Conservation (phyloP, 1,284 basidiomycete genomes). For the Prillingera fragicola region DNA sequence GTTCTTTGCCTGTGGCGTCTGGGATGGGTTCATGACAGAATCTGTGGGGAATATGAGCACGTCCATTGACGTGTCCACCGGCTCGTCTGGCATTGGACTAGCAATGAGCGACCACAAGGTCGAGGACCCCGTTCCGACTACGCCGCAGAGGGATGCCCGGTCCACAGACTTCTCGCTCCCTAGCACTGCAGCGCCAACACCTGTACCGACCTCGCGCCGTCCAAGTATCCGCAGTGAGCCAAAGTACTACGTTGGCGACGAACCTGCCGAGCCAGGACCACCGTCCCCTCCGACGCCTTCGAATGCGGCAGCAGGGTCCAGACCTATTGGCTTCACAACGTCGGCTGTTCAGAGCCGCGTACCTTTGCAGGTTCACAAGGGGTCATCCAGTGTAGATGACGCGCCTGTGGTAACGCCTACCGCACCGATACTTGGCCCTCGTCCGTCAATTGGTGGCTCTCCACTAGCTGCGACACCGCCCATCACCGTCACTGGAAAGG, state of each 20-base stretch:
- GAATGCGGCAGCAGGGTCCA: constrained; percentile 15
- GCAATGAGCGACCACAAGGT: constrained; percentile 5
- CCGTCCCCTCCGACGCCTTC: constrained; percentile 5
- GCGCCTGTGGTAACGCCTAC: constrained; percentile 35
- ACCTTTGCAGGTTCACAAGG: constrained; percentile 10
- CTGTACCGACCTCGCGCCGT: constrained; percentile 5
- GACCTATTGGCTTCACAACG: constrained; percentile 22
- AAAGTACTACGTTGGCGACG: constrained; percentile 43
- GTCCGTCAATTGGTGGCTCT: constrained; percentile 32
- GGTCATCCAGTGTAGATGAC: constrained; percentile 29
- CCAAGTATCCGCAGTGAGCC: constrained; percentile 29
- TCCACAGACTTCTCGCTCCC: constrained; percentile 8
- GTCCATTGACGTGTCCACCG: constrained; percentile 37
- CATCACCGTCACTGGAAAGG: constrained; percentile 40
- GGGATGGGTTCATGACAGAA: constrained; percentile 69
- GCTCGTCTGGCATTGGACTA: constrained; percentile 2
- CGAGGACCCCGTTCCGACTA: not conserved
- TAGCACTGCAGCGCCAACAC: constrained; percentile 5
- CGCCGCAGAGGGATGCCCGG: constrained; percentile 6
- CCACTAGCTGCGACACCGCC: constrained; percentile 42
- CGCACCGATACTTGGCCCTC: constrained; percentile 3
- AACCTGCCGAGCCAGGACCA: constrained; percentile 11
- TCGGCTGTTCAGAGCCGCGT: constrained; percentile 19
- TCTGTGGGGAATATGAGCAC: constrained; percentile 28
- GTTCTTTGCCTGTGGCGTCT: constrained; percentile 78